Conservation (phyloP, 2,329 filamentous ascomycete species). For the Alternaria sp. region DNA sequence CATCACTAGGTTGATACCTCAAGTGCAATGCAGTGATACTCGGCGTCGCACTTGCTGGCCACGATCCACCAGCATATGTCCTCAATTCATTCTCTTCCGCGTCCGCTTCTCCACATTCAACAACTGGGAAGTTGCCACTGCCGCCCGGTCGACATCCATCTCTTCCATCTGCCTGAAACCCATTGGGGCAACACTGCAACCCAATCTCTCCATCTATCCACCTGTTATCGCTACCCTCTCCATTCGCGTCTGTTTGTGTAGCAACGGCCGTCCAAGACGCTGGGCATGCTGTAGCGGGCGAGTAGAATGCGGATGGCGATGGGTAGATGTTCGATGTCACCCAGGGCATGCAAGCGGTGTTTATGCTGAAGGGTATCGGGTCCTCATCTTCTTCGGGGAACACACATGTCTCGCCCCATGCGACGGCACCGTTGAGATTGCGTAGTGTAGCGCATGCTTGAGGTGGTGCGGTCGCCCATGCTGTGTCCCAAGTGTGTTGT, state of each 20-base stretch:
- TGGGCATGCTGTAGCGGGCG: constrained; percentile 32
- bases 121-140: constrained; percentile 16
- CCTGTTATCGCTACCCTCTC: constrained; percentile 6
- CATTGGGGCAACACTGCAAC: constrained; percentile 31
- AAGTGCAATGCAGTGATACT: constrained; percentile 22
- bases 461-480: constrained; percentile 21
- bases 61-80: constrained; percentile 16
- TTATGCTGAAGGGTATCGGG: constrained; percentile 78
- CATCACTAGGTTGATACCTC: constrained; percentile 21
- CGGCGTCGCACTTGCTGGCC: constrained; percentile 18
- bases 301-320: constrained; percentile 23
- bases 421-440: constrained; percentile 13
- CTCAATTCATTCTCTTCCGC: constrained; percentile 25
- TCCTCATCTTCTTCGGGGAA: constrained; percentile 77
- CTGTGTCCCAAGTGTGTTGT: constrained; percentile 23
- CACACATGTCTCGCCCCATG: constrained; percentile 85
- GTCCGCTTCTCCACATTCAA: constrained; percentile 29
- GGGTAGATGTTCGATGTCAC: constrained; percentile 18
- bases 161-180: constrained; percentile 21
- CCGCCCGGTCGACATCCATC: constrained; percentile 18
- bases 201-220: constrained; percentile 29
- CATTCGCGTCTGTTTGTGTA: constrained; percentile 19
- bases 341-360: constrained; percentile 53
- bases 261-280: constrained; percentile 26
- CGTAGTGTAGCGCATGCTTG: constrained; percentile 26